phyloP scores from a whole-genome alignment of 1,284 basidiomycete species.

The Microbotryum scabiosae region DNA sequence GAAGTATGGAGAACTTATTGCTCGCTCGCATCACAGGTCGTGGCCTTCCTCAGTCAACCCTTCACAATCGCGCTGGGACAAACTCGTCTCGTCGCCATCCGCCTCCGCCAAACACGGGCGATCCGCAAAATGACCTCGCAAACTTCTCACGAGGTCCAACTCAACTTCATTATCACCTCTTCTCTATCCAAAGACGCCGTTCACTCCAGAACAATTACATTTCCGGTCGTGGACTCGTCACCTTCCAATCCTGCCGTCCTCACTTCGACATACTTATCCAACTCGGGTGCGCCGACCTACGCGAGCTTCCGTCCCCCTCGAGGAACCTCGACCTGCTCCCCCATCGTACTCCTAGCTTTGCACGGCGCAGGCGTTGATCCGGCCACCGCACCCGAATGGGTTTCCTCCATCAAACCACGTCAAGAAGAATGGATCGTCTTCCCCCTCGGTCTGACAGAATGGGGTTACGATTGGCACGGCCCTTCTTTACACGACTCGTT shows the following conservation, averaged over 20 bases:
- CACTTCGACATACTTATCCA: constrained; percentile 50
- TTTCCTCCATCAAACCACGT: constrained; percentile 52
- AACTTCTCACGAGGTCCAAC: not conserved
- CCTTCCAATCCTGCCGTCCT: constrained; percentile 46
- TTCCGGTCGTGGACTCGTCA: constrained; percentile 35
- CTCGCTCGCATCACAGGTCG: constrained; percentile 50
- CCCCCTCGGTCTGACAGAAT: constrained; percentile 56
- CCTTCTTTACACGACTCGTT: constrained; percentile 58
- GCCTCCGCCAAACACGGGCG: constrained; percentile 42
- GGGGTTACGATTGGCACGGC: constrained; percentile 82
- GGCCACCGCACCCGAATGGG: constrained; percentile 51
- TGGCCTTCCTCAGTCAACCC: constrained; percentile 44
- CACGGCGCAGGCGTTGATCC: constrained; percentile 68
- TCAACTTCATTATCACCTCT: constrained; percentile 10
- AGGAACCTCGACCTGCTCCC: constrained; percentile 29
- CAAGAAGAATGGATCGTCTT: constrained; percentile 59
- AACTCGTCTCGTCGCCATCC: constrained; percentile 51
- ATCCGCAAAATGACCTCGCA: constrained; percentile 11
- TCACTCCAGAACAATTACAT: constrained; percentile 13
- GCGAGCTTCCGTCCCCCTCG: constrained; percentile 54
- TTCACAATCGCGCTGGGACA: constrained; percentile 53
- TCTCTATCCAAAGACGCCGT: constrained; percentile 27
- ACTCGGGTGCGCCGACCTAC: constrained; percentile 49
- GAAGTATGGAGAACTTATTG: constrained; percentile 52
- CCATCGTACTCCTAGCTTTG: constrained; percentile 60